phyloP scores from a whole-genome alignment of 2,329 filamentous ascomycete genomes.

The Teratosphaeria gauchensis region DNA sequence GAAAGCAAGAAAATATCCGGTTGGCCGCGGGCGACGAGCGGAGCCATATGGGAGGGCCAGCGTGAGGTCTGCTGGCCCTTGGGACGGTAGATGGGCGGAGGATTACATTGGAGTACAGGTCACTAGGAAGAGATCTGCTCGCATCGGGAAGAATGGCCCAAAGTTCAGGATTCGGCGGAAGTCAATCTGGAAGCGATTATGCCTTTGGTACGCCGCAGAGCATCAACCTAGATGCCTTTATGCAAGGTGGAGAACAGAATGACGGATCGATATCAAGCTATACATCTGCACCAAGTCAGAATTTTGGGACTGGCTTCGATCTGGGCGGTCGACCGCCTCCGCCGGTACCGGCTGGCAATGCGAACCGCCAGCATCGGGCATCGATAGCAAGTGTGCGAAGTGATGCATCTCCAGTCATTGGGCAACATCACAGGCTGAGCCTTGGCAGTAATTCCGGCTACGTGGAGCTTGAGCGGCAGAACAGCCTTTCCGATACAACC shows the following conservation, averaged over 20 bases:
- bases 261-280: conserved; percentile 6
- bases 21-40: background rate
- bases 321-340: conserved; percentile 9
- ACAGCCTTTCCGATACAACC: conserved; percentile 22
- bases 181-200: conserved; percentile 21
- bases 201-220: conserved; percentile 17
- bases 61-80: background rate
- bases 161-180: conserved; percentile 15
- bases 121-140: conserved; percentile 13
- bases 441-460: conserved; percentile 20
- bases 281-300: conserved; percentile 8
- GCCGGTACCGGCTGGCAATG: conserved; percentile 1
- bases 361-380: background rate
- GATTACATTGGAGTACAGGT: conserved; percentile 12
- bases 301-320: conserved; percentile 10
- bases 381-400: conserved; percentile 8
- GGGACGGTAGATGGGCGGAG: background rate
- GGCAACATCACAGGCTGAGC: conserved; percentile 20
- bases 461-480: conserved; percentile 10
- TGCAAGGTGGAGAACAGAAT: conserved; percentile 8
- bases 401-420: conserved; percentile 10
- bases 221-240: conserved; percentile 10
- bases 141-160: conserved; percentile 11
- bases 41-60: background rate
- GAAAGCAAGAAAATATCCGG: background rate